These are phyloP conservation scores for Vaccinium corymbosum DNA, from an alignment of 148 eudicot species.

Conservation along the genomic window DNA sequence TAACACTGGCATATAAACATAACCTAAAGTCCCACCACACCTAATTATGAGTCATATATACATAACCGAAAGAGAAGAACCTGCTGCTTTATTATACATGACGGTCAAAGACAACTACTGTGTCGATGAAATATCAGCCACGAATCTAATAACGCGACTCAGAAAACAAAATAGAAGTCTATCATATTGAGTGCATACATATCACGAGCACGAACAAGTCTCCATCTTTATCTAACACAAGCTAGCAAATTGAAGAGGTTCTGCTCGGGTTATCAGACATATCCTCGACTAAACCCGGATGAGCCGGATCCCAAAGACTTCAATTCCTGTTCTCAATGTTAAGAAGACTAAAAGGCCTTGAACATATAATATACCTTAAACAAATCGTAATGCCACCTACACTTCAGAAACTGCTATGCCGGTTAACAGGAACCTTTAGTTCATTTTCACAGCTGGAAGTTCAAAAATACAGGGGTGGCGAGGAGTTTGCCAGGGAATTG, in stretches of 20 bases:
- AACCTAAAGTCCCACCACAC: too few relatives aligned
- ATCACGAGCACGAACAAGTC: background rate
- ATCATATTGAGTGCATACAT: background rate
- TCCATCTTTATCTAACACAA: background rate
- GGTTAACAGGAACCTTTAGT: slow-evolving; percentile 2
- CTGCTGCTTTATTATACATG: background rate
- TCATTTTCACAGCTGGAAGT: slow-evolving; percentile 11
- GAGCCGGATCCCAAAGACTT: background rate
- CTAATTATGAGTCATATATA: too few relatives aligned
- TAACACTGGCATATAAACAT: too few relatives aligned
- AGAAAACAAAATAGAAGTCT: background rate
- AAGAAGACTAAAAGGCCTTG: background rate
- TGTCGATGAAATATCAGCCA: background rate
- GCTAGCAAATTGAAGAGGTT: background rate
- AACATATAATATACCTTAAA: background rate
- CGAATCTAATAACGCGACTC: background rate
- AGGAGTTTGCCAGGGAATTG: background rate
- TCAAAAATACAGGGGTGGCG: background rate
- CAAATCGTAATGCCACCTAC: background rate
- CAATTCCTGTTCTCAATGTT: background rate
- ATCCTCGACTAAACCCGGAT: background rate
- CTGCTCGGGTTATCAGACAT: background rate
- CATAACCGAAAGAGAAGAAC: background rate
- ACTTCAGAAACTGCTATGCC: background rate
- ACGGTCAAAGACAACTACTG: background rate